Percentiles rank a stretch among this genome's conserved stretches.
Conservation (phyloP, 2,329 filamentous ascomycete genomes). For the Diplodia scrobiculata region DNA sequence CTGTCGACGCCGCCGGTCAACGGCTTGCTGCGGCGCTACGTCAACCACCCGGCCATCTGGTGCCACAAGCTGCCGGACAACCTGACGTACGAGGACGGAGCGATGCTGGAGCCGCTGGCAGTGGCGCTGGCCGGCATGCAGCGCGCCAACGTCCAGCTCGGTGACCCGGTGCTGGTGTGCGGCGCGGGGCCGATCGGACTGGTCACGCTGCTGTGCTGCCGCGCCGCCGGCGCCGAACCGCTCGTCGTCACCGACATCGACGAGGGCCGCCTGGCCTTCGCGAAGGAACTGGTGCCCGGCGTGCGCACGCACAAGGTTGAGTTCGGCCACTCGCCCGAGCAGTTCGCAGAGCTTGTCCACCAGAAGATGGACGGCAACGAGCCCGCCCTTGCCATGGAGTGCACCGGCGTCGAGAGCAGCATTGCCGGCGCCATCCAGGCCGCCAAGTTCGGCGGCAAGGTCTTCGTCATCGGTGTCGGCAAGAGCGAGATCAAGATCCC, state of each 20-base stretch:
- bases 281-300: constrained; percentile 76
- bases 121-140: constrained; percentile 89
- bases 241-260: constrained; percentile 95
- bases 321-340: constrained; percentile 63
- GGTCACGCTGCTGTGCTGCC: constrained; percentile 79
- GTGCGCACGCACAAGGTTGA: constrained; percentile 80
- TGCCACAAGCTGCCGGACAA: constrained; percentile 88
- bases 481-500: constrained; percentile 94
- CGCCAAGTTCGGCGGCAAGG: constrained; percentile 91
- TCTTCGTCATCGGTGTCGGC: constrained; percentile 94
- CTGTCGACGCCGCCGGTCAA: constrained; percentile 87
- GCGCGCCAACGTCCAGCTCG: constrained; percentile 75
- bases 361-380: constrained; percentile 74
- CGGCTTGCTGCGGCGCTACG: constrained; percentile 84
- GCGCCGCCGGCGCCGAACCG: constrained; percentile 84
- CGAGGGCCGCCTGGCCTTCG: constrained; percentile 79
- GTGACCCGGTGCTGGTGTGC: constrained; percentile 85
- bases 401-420: constrained; percentile 90
- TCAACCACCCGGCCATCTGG: constrained; percentile 92
- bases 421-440: constrained; percentile 85
- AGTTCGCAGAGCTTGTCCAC: constrained; percentile 70
- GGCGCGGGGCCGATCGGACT: constrained; percentile 93
- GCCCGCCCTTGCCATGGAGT: constrained; percentile 82
- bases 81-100: constrained; percentile 89
- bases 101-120: constrained; percentile 84